A percentile compares a stretch with the other conserved stretches of the same genome.
These are phyloP conservation scores for Malassezia psittaci DNA, from an alignment of 1,284 basidiomycete genomes.

Conservation along the genomic window DNA sequence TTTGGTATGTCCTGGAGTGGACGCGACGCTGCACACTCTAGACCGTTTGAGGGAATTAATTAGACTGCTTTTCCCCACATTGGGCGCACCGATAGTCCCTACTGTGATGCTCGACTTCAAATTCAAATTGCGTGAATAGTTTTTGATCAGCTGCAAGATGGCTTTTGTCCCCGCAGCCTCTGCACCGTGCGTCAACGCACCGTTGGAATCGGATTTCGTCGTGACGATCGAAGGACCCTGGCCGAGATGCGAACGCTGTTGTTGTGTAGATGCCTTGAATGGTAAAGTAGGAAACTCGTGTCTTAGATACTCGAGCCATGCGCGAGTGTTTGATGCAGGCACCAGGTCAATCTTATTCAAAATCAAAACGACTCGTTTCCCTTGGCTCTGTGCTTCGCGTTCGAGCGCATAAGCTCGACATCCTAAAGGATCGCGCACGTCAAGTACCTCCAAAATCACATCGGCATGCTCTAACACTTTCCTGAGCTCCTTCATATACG, in stretches of 20 bases:
- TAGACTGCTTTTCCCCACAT: conserved; percentile 89
- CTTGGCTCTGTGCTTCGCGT: conserved; percentile 25
- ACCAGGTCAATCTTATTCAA: conserved; percentile 56
- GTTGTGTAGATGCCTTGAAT: conserved; percentile 75
- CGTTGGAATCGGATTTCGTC: not conserved
- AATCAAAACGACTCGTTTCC: conserved; percentile 36
- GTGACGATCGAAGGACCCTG: conserved; percentile 15
- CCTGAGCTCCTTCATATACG: conserved; percentile 56
- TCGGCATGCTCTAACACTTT: conserved; percentile 90
- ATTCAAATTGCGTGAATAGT: conserved; percentile 57
- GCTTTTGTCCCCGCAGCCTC: conserved; percentile 52
- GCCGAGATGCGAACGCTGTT: conserved; percentile 61
- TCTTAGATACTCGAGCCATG: conserved; percentile 79
- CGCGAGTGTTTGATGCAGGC: conserved; percentile 73
- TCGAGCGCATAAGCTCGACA: conserved; percentile 52
- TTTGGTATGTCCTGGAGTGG: conserved; percentile 87
- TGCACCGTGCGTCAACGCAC: conserved; percentile 38
- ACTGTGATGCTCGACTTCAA: conserved; percentile 55
- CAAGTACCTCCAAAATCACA: conserved; percentile 56
- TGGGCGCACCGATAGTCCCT: conserved; percentile 91
- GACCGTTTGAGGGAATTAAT: conserved; percentile 84
- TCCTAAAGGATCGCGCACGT: conserved; percentile 44
- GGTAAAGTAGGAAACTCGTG: conserved; percentile 86
- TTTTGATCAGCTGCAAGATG: conserved; percentile 77
- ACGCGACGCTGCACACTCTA: conserved; percentile 68